Evolutionary conservation across 2,329 filamentous ascomycete species (phyloP).

Genomic region (Fusarium sp.): DNA sequence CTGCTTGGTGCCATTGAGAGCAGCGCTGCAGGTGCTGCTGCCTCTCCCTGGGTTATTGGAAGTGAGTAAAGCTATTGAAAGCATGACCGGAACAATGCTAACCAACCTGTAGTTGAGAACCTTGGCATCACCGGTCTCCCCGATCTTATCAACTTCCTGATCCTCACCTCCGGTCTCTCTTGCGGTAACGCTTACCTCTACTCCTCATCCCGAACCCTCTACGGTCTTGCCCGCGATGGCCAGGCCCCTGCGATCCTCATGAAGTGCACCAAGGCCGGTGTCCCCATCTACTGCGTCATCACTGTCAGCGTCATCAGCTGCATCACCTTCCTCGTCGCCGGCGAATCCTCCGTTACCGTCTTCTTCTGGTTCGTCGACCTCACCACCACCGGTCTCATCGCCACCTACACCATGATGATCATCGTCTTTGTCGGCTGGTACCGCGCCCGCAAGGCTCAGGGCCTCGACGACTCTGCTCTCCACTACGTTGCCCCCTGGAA

Average conservation of each 20-base stretch:
- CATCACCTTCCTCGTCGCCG: conserved; percentile 63
- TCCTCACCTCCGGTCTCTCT: conserved; percentile 64
- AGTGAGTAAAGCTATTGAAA: conserved; percentile 12
- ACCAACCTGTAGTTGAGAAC: conserved; percentile 55
- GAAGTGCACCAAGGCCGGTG: conserved; percentile 69
- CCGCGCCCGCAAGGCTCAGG: conserved; percentile 62
- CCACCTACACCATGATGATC: conserved; percentile 64
- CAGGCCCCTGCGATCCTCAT: conserved; percentile 63
- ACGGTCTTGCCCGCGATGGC: conserved; percentile 60
- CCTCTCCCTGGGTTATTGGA: conserved; percentile 71
- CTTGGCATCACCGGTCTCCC: conserved; percentile 63
- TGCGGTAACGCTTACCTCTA: conserved; percentile 63
- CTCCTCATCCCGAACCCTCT: conserved; percentile 59
- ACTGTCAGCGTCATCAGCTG: conserved; percentile 61
- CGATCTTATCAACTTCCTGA: conserved; percentile 69
- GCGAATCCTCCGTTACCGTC: conserved; percentile 58
- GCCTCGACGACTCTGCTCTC: conserved; percentile 57
- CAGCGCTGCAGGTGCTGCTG: conserved; percentile 65
- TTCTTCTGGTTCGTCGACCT: conserved; percentile 67
- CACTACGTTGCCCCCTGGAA: conserved; percentile 63
- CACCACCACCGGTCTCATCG: conserved; percentile 66
- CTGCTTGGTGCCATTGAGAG: conserved; percentile 60
- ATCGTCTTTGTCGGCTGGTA: conserved; percentile 58
- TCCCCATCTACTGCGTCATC: conserved; percentile 66
- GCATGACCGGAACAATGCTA: background rate